Conservation (phyloP, 1,139 yeast species). For the Citeromyces hawaiiensis region DNA sequence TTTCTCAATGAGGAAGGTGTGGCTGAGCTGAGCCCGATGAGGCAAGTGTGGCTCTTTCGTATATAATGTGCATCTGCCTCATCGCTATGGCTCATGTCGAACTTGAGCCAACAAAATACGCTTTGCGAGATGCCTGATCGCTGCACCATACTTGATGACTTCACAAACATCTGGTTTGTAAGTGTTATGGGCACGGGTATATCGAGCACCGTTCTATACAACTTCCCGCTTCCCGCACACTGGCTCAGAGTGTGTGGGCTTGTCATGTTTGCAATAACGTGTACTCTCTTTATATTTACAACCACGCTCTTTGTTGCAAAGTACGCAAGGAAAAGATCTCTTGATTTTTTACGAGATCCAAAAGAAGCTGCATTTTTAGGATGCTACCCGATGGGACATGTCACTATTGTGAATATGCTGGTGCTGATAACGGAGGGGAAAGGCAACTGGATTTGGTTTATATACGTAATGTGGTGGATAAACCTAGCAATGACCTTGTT, state of each 20-base stretch:
- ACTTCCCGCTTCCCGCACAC: conserved; percentile 47
- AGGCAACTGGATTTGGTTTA: conserved; percentile 31
- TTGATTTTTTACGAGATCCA: conserved; percentile 28
- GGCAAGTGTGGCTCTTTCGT: neutral
- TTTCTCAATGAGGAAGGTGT: neutral
- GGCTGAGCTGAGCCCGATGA: neutral
- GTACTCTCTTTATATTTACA: conserved; percentile 19
- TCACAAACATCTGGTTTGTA: conserved; percentile 33
- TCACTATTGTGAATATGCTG: conserved; percentile 47
- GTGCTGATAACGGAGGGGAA: conserved; percentile 20
- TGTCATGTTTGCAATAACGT: conserved; percentile 29
- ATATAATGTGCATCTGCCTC: neutral
- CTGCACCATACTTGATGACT: neutral
- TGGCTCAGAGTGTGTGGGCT: conserved; percentile 50
- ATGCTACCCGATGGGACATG: conserved; percentile 65
- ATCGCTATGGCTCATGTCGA: neutral
- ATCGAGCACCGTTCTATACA: conserved; percentile 33
- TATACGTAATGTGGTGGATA: conserved; percentile 55
- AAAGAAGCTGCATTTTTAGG: conserved; percentile 49
- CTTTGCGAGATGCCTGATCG: neutral
- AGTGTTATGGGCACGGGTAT: conserved; percentile 28
- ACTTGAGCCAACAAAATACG: neutral
- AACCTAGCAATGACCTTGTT: conserved; percentile 37
- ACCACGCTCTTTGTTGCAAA: conserved; percentile 25
- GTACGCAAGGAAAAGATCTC: conserved; percentile 18